Evolutionary conservation across 2,329 filamentous ascomycete genomes (phyloP), one percentile per base, ranked within the genome.

Genomic region (Aspergillus ibericus): DNA sequence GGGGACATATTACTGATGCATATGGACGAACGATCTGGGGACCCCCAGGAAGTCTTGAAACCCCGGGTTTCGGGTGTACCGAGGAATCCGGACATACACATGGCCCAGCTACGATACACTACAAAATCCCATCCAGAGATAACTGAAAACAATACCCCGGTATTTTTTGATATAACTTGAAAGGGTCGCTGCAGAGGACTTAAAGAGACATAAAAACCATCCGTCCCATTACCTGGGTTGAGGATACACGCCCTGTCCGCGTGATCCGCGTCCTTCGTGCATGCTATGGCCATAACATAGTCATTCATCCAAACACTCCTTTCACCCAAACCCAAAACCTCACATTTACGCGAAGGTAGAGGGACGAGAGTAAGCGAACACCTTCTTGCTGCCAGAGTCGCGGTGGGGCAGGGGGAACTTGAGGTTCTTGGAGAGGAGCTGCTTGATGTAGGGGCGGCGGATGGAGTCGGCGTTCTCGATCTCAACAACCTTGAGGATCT

Each of bases 321-420:
- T 66, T 63, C 64, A 63, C 72, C 63, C 63, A 67, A 71, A 70
- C 65, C 67, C 63, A 70, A 66, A 71, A 70, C 67, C 59, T 71
- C 70, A 72, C 82, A 78, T 85, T 86, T 92, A 98, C 86, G 92
- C 95, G 87, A 98, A 98, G 81, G 95, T 99, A 77, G 91, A 91
- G 76, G 95, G 95, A 83, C 95, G 89, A 83, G 87, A 91, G 77
- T 92, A 88, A 79, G 90, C 87, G 85, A 96, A 99, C 80, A 98
- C 78, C 88, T 96, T 96, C 86, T 89, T 90, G 85, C 81, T 82
- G 81, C 92, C 93, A 84, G 88, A 85, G 77, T 93, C 83, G 77
- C 96, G 95, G 88, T 99, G 95, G 79, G 95, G 95, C 72, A 99
- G 91, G 80, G 95, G 95, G 91, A 99, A 99, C 82, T 90, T 91